Conservation (phyloP, 176 grass and related monocot genomes). For the Avena insularis region DNA sequence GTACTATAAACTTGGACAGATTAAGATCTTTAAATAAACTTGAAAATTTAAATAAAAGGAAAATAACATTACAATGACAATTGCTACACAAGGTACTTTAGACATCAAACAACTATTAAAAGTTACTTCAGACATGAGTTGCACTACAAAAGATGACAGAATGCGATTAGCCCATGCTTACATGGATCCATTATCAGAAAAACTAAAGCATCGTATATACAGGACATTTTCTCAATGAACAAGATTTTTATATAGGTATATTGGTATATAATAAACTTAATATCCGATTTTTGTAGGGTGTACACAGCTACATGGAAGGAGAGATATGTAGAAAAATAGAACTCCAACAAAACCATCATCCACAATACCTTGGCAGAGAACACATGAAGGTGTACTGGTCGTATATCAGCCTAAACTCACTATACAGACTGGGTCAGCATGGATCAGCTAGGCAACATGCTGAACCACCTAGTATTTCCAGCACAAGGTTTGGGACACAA, state of each 20-base stretch:
- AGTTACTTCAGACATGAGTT: slow-evolving; percentile 8
- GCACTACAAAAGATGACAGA: neutral
- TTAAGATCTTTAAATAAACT: too few species aligned
- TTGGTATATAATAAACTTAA: neutral
- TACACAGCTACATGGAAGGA: slow-evolving; percentile 1
- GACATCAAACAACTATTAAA: neutral
- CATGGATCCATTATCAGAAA: neutral
- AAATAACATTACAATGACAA: neutral
- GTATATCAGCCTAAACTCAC: slow-evolving; percentile 35
- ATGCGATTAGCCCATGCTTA: neutral
- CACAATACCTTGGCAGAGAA: slow-evolving; percentile 17
- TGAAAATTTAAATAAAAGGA: too few species aligned
- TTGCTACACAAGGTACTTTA: slow-evolving; percentile 5
- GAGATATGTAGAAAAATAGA: slow-evolving; percentile 32
- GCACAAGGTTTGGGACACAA: slow-evolving; percentile 55
- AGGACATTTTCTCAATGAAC: neutral
- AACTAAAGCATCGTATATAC: neutral
- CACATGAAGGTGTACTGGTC: slow-evolving; percentile 18
- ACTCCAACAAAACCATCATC: neutral
- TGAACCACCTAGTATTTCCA: slow-evolving; percentile 54
- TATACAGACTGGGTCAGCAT: slow-evolving; percentile 11
- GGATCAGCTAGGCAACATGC: neutral
- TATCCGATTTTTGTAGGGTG: neutral
- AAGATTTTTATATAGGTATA: neutral
- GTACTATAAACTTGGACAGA: too few species aligned